These are phyloP conservation scores for Wallacemonas sp. DNA, from an alignment of 208 protist species.

Conservation along the genomic window DNA sequence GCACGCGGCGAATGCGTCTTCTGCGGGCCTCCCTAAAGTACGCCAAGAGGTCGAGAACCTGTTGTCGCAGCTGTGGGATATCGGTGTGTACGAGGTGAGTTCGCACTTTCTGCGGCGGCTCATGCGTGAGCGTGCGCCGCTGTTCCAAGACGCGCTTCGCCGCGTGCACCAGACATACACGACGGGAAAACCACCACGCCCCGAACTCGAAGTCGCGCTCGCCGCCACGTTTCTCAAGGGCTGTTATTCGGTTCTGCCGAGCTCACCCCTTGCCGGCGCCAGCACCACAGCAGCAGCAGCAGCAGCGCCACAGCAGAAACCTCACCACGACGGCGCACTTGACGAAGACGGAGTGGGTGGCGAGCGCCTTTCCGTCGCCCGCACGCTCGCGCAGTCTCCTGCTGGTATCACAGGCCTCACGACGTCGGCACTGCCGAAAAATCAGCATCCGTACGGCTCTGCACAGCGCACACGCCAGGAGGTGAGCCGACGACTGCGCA, in stretches of 20 bases:
- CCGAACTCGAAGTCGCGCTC: conserved; percentile 6
- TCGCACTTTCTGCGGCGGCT: conserved; percentile 21
- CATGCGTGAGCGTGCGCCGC: conserved; percentile 22
- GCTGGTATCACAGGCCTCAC: too few relatives aligned
- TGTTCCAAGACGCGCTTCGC: conserved; percentile 13
- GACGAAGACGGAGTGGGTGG: too few relatives aligned
- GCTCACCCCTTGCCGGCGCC: neutral
- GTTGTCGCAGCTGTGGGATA: conserved; percentile 15
- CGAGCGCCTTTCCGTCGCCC: too few relatives aligned
- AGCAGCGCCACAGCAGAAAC: too few relatives aligned
- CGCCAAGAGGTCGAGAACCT: conserved; percentile 16
- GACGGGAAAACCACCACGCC: conserved; percentile 18
- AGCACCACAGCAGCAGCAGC: neutral
- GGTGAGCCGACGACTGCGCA: conserved; percentile 4
- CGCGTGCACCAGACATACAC: conserved; percentile 22
- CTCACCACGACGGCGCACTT: too few relatives aligned
- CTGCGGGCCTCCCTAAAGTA: neutral
- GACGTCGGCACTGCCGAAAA: neutral
- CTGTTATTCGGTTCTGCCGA: conserved; percentile 13
- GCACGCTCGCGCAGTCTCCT: too few relatives aligned
- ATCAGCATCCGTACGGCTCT: neutral
- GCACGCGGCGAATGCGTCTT: neutral
- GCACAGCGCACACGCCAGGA: conserved; percentile 1
- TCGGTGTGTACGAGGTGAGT: conserved; percentile 15
- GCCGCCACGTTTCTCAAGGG: conserved; percentile 10